Evolutionary conservation across 2,329 filamentous ascomycete species (phyloP), one percentile per base, ranked within the genome.

Genomic region (Ophiostoma tasmaniense): DNA sequence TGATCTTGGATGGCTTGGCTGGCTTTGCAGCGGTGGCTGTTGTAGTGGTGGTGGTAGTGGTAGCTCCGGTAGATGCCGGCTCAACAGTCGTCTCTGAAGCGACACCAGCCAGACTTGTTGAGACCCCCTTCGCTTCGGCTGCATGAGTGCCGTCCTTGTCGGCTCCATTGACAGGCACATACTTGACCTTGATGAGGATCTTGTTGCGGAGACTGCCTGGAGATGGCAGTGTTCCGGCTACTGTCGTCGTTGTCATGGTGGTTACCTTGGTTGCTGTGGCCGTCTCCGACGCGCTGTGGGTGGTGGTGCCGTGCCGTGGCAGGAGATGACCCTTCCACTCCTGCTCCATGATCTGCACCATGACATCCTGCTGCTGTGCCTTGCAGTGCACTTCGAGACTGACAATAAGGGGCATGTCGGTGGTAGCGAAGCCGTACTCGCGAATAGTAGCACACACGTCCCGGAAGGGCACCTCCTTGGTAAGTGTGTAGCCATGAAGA

Each of bases 311-410:
- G 67, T 79, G 81, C 28, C 80, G 76, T 1, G 89, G 83, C 1
- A 96, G 81, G 10, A 98, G 81, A 70, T 89, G 82, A 0, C 84
- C 89, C n/a, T 83, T 83, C 92, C 93, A 99, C 33, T 87, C 87
- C 71, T 96, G 87, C 71, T 88, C 84, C 87, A 99, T 97, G 75
- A 98, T 96, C 71, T 90, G 84, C 5, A 97, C 93, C 92, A 98
- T 97, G 70, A 89, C 84, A 72, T 90, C 85, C 77, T 99, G 95
- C 78, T 99, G 95, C 69, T 89, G 85, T 0, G 87, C 79, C 71
- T 83, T 84, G 72, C 92, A 93, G 80, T 98, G 95, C 0, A 98
- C 92, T 78, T 99, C 95, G 39, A 99, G 84, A 75, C 92, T 97
- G 74, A 97, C 90, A 70, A 98, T 94, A n/a, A 99, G 82, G 0